These are phyloP conservation scores for Arthrobotrys musiformis DNA, from an alignment of 2,329 filamentous ascomycete genomes.

Conservation along the genomic window DNA sequence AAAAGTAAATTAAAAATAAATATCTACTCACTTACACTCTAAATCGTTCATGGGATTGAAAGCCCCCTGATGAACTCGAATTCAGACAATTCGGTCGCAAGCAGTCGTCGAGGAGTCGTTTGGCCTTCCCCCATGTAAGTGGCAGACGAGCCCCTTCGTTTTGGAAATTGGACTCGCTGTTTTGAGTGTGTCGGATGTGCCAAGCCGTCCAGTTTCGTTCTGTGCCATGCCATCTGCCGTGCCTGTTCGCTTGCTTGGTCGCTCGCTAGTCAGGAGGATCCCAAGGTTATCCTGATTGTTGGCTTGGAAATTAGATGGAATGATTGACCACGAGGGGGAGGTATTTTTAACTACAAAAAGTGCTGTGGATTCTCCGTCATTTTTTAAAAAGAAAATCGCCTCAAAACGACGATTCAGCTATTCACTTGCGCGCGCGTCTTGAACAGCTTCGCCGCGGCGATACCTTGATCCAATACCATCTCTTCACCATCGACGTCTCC, in stretches of 20 bases:
- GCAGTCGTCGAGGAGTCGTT: not conserved
- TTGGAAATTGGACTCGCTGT: slow-evolving; percentile 51
- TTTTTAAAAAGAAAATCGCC: too few relatives aligned
- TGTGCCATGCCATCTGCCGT: not conserved
- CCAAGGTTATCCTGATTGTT: not conserved
- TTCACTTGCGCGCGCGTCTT: too few relatives aligned
- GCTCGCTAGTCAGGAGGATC: slow-evolving; percentile 6
- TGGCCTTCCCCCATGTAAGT: slow-evolving; percentile 32
- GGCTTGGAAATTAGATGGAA: slow-evolving; percentile 5
- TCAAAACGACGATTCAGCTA: too few relatives aligned
- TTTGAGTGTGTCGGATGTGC: slow-evolving; percentile 44
- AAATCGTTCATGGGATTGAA: not conserved
- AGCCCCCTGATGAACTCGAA: not conserved
- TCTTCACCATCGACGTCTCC: slow-evolving; percentile 11
- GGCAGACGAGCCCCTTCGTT: slow-evolving; percentile 30
- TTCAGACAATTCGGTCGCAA: not conserved
- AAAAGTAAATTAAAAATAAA: not conserved
- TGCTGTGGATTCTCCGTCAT: too few relatives aligned
- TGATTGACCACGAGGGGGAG: not conserved
- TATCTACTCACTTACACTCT: not conserved
- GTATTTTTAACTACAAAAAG: not conserved
- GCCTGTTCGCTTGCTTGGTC: not conserved
- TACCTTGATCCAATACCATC: too few relatives aligned
- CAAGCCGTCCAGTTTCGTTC: slow-evolving; percentile 19
- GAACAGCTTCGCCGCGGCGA: not conserved